Conservation (phyloP, 805 yeast species). For the Starmerella cellae region DNA sequence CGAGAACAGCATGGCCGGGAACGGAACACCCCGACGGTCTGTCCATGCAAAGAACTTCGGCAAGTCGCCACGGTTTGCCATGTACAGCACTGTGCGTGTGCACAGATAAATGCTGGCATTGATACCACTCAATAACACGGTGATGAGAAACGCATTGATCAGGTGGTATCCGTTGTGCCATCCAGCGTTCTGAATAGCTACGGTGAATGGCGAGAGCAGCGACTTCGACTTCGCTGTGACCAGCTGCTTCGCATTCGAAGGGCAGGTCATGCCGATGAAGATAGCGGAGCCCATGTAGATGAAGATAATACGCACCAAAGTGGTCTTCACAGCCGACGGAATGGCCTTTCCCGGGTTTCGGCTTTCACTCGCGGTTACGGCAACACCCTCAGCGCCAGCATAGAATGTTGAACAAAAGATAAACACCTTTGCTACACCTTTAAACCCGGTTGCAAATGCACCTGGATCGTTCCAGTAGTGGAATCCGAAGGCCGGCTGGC, state of each 20-base stretch:
- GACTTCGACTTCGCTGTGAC: constrained; percentile 33
- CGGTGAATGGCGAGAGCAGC: constrained; percentile 38
- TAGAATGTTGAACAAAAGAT: constrained; percentile 49
- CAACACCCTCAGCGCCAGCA: constrained; percentile 47
- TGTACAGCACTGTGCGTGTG: constrained; percentile 50
- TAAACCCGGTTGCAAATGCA: constrained; percentile 31
- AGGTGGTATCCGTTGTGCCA: constrained; percentile 41
- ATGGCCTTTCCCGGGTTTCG: constrained; percentile 47
- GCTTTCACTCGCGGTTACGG: constrained; percentile 53
- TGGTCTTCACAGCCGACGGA: constrained; percentile 48
- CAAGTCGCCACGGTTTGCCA: constrained; percentile 49
- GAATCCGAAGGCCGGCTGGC: constrained; percentile 44
- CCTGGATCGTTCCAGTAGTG: constrained; percentile 48
- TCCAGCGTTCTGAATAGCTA: constrained; percentile 40
- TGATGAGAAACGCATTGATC: constrained; percentile 47
- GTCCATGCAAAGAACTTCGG: constrained; percentile 43
- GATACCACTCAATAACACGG: constrained; percentile 55
- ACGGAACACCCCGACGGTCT: constrained; percentile 51
- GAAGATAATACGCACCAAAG: constrained; percentile 41
- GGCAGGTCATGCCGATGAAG: constrained; percentile 48
- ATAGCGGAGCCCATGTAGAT: constrained; percentile 47
- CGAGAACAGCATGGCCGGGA: constrained; percentile 42
- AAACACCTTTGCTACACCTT: constrained; percentile 37
- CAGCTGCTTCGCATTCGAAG: constrained; percentile 40
- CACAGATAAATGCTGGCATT: constrained; percentile 59